Conservation (phyloP, 2,329 filamentous ascomycete species). For the Colletotrichum melonis region DNA sequence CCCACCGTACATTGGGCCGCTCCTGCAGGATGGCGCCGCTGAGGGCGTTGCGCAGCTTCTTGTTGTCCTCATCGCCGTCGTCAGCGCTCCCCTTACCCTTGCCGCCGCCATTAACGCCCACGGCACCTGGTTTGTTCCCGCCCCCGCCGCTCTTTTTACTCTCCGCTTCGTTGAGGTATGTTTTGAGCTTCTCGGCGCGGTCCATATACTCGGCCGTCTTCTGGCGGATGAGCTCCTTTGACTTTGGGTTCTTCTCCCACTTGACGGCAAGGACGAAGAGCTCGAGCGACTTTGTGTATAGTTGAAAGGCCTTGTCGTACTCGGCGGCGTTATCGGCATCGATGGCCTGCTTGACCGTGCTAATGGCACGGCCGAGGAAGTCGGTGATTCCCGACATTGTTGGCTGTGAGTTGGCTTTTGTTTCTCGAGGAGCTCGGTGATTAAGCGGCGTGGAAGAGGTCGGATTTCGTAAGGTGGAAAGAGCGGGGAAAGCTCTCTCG, state of each 20-base stretch:
- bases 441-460: neutral
- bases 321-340: slow-evolving; percentile 94
- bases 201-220: slow-evolving; percentile 99
- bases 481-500: slow-evolving; percentile 30
- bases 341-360: slow-evolving; percentile 97
- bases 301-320: slow-evolving; percentile 96
- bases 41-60: slow-evolving; percentile 93
- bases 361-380: slow-evolving; percentile 96
- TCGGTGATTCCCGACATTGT: slow-evolving; percentile 89
- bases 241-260: slow-evolving; percentile 99
- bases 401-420: neutral
- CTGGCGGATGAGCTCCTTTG: slow-evolving; percentile 95
- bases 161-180: slow-evolving; percentile 83
- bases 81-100: slow-evolving; percentile 71
- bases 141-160: slow-evolving; percentile 78
- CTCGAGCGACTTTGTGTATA: slow-evolving; percentile 95
- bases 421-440: neutral
- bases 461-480: slow-evolving; percentile 15
- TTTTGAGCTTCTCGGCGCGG: slow-evolving; percentile 96
- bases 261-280: slow-evolving; percentile 99
- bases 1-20: slow-evolving; percentile 96
- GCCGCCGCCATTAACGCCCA: slow-evolving; percentile 73
- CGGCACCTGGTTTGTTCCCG: slow-evolving; percentile 69
- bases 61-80: slow-evolving; percentile 88
- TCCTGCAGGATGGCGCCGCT: slow-evolving; percentile 94